phyloP scores from a whole-genome alignment of 2,329 filamentous ascomycete species.

The Fusarium setosum region DNA sequence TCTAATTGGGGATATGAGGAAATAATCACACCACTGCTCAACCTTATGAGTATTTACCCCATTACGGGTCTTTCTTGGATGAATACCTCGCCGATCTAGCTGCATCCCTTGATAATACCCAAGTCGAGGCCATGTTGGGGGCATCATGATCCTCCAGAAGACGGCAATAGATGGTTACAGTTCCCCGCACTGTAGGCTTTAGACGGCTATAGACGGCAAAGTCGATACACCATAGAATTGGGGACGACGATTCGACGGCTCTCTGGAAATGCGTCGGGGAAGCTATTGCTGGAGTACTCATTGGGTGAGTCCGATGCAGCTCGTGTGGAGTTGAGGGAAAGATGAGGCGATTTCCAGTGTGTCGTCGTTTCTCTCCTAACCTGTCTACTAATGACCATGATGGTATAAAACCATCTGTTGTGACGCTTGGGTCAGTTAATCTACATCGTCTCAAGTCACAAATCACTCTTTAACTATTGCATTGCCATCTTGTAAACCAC shows the following conservation, averaged over 20 bases:
- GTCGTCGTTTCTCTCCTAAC: too few species aligned
- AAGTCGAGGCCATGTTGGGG: too few species aligned
- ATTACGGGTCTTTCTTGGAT: too few species aligned
- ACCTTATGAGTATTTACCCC: too few species aligned
- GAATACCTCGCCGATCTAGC: too few species aligned
- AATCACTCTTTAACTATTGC: not conserved
- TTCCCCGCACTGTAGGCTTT: slow-evolving; percentile 3
- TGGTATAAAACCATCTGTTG: not conserved
- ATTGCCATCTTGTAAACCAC: not conserved
- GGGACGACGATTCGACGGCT: not conserved
- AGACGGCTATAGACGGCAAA: slow-evolving; percentile 20
- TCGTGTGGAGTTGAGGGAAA: not conserved
- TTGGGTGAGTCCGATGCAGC: too few species aligned
- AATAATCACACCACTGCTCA: too few species aligned
- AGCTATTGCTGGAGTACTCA: not conserved
- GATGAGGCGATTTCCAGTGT: not conserved
- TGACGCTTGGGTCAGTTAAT: not conserved
- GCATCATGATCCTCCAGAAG: too few species aligned
- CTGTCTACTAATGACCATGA: not conserved
- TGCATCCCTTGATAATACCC: too few species aligned
- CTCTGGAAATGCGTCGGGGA: not conserved
- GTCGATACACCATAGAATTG: not conserved
- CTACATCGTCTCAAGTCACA: not conserved
- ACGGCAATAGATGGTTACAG: not conserved
- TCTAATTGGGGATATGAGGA: too few species aligned